Percentiles rank a stretch among this genome's conserved stretches.
Evolutionary conservation across 225 moss, liverwort and hornwort genomes (phyloP).

Genomic region (Straminergon stramineum): DNA sequence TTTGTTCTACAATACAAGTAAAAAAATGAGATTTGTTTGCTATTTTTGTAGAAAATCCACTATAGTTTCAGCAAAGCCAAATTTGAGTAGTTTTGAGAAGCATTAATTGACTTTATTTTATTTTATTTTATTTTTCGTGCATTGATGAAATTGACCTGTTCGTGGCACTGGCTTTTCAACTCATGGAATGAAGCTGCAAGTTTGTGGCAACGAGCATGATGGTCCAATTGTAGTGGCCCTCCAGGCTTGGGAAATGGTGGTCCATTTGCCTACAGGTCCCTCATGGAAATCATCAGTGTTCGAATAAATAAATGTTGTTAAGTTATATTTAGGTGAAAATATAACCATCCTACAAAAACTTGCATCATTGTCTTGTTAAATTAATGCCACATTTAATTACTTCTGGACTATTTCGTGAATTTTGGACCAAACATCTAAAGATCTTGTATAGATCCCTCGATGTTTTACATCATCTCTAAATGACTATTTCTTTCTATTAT

Average conservation of each 20-base stretch:
- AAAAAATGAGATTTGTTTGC: not conserved
- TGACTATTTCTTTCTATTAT: no score
- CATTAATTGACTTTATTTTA: not conserved
- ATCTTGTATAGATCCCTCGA: no score
- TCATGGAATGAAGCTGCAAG: slow-evolving; percentile 55
- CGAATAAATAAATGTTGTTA: not conserved
- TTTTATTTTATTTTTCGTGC: not conserved
- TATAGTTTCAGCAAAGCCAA: not conserved
- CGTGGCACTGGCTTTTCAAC: slow-evolving; percentile 39
- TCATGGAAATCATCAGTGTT: not conserved
- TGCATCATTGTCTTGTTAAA: not conserved
- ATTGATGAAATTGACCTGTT: slow-evolving; percentile 21
- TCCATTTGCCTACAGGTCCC: slow-evolving; percentile 25
- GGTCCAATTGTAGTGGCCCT: slow-evolving; percentile 49
- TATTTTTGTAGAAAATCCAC: not conserved
- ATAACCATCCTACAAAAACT: not conserved
- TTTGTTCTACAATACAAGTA: not conserved
- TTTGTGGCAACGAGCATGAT: slow-evolving; percentile 45
- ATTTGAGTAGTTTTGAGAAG: not conserved
- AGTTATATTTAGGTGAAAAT: not conserved
- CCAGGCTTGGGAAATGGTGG: slow-evolving; percentile 40
- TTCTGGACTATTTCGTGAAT: no score
- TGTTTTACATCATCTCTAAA: no score
- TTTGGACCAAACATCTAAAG: no score
- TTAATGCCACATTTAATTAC: no score